A percentile compares a stretch with the other conserved stretches of the same genome.
Evolutionary conservation across 345 rosid species (phyloP).

Genomic region (Citrus trifoliata): DNA sequence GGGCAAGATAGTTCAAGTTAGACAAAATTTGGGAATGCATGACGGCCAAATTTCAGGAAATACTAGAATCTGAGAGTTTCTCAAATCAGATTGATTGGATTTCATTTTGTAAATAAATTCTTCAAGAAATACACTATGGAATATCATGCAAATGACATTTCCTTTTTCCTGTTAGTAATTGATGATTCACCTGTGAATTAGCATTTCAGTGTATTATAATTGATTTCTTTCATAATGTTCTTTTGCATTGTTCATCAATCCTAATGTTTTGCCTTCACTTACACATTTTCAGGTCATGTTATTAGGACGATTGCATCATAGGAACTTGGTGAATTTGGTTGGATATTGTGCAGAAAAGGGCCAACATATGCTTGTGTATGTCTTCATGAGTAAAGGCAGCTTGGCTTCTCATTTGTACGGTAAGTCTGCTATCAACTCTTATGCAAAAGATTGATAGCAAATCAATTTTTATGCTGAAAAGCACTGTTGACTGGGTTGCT

Average conservation of each 20-base stretch:
- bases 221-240: background rate
- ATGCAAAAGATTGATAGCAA: constrained; percentile 10
- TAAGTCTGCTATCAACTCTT: constrained; percentile 40
- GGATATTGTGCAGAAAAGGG: constrained; percentile 99
- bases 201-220: background rate
- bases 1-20: background rate
- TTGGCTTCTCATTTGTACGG: constrained; percentile 91
- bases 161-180: background rate
- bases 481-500: background rate
- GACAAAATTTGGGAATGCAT: background rate
- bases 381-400: constrained; percentile 97
- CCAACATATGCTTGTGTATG: constrained; percentile 91
- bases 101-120: background rate
- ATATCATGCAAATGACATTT: background rate
- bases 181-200: background rate
- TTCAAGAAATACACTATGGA: background rate
- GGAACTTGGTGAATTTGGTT: constrained; percentile 90
- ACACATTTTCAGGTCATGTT: constrained; percentile 67
- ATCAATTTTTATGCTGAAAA: background rate
- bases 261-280: constrained; percentile 1
- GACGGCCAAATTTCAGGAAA: background rate
- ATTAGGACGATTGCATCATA: constrained; percentile 94
- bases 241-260: background rate
- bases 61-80: background rate
- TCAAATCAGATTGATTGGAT: background rate